Conservation (phyloP, 2,329 filamentous ascomycete species). For the Apiospora aurea region DNA sequence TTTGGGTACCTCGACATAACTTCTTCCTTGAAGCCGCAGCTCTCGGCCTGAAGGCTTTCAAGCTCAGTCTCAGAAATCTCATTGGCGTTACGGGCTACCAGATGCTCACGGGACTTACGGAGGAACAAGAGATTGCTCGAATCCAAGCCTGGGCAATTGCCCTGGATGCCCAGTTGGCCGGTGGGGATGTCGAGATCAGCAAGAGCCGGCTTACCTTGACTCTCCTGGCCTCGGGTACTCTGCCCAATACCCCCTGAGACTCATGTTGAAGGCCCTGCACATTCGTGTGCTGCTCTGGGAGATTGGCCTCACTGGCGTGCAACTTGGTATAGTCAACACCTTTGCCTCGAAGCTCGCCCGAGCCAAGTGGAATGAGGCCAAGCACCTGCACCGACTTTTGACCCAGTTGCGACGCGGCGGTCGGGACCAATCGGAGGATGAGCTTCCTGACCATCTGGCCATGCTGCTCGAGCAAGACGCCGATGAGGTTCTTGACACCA, state of each 20-base stretch:
- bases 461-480: conserved; percentile 80
- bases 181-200: conserved; percentile 88
- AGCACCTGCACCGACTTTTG: conserved; percentile 63
- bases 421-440: conserved; percentile 62
- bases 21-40: conserved; percentile 87
- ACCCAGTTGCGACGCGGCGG: conserved; percentile 50
- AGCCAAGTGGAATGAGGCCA: conserved; percentile 82
- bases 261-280: conserved; percentile 93
- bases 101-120: conserved; percentile 78
- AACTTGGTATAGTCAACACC: conserved; percentile 69
- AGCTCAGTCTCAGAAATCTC: conserved; percentile 79
- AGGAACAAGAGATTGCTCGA: conserved; percentile 84
- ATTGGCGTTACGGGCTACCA: conserved; percentile 82
- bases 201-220: conserved; percentile 86
- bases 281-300: conserved; percentile 90
- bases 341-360: conserved; percentile 77
- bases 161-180: conserved; percentile 89
- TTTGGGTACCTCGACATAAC: conserved; percentile 88
- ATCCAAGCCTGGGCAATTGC: conserved; percentile 94
- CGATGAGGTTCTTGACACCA: conserved; percentile 79
- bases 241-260: conserved; percentile 81
- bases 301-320: conserved; percentile 68
- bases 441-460: conserved; percentile 78
- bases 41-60: conserved; percentile 79
- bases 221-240: conserved; percentile 84